phyloP scores from a whole-genome alignment of 2,329 filamentous ascomycete species.

The Colletotrichum sp. region DNA sequence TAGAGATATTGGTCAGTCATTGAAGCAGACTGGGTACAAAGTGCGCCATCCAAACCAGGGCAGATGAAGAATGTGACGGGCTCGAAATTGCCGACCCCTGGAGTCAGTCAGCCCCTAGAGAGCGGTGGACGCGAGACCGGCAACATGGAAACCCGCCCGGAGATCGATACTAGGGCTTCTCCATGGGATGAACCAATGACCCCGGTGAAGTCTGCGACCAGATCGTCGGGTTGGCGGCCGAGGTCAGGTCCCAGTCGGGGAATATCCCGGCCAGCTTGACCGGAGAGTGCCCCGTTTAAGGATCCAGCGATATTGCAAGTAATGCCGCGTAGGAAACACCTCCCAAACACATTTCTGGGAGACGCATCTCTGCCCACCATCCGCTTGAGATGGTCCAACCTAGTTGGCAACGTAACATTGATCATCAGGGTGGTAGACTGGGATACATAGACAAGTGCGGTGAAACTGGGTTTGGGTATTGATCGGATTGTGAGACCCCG shows the following conservation, averaged over 20 bases:
- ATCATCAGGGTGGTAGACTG: background rate
- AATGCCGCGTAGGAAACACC: background rate
- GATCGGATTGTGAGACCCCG: background rate
- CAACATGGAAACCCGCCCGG: background rate
- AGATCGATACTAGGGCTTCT: background rate
- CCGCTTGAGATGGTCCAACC: conserved; percentile 7
- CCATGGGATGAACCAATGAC: conserved; percentile 5
- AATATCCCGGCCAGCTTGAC: background rate
- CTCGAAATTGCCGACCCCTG: conserved; percentile 8
- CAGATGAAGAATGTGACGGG: background rate
- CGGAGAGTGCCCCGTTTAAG: background rate
- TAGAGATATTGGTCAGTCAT: conserved; percentile 2
- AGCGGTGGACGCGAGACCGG: conserved; percentile 5
- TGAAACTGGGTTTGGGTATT: background rate
- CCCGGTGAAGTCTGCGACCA: background rate
- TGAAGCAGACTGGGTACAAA: background rate
- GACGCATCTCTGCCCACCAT: background rate
- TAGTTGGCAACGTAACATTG: background rate
- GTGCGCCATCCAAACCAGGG: background rate
- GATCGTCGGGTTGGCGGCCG: conserved; percentile 12
- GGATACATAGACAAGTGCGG: background rate
- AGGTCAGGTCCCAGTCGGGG: background rate
- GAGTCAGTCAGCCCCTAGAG: background rate
- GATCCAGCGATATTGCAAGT: background rate
- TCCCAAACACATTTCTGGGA: background rate